Evolutionary conservation across 1,284 basidiomycete species (phyloP).

Genomic region (Somion occarium): DNA sequence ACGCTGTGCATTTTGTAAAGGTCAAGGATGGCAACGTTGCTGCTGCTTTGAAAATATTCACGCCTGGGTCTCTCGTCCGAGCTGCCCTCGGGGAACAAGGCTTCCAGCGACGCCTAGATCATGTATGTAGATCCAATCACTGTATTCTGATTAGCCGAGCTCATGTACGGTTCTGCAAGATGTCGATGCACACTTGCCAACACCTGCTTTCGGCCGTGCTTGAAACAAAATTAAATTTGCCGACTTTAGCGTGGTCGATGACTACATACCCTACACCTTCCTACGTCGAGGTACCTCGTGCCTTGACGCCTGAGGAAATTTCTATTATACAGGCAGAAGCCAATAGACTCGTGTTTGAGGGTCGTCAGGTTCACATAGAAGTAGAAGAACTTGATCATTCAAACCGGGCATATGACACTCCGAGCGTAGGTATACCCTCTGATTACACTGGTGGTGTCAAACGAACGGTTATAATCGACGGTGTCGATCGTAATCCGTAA

Average conservation of each 20-base stretch:
- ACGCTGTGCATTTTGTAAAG: constrained; percentile 75
- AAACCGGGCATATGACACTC: constrained; percentile 30
- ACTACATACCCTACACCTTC: constrained; percentile 62
- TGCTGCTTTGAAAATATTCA: constrained; percentile 39
- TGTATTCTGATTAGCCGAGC: constrained; percentile 42
- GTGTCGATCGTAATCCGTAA: constrained; percentile 75
- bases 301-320: constrained; percentile 64
- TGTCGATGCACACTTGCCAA: constrained; percentile 81
- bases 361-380: constrained; percentile 58
- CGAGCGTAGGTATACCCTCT: constrained; percentile 48
- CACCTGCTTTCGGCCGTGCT: constrained; percentile 82
- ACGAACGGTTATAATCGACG: constrained; percentile 76
- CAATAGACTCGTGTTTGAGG: constrained; percentile 64
- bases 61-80: constrained; percentile 47
- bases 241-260: constrained; percentile 82
- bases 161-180: constrained; percentile 49
- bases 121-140: constrained; percentile 44
- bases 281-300: constrained; percentile 76
- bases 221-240: constrained; percentile 62
- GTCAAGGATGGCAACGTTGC: constrained; percentile 34
- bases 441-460: constrained; percentile 79
- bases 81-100: constrained; percentile 59
- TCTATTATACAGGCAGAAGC: constrained; percentile 57
- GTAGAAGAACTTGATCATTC: constrained; percentile 59
- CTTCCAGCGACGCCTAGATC: constrained; percentile 71